phyloP scores from a whole-genome alignment of 352 stramenopile genomes.

The Pythium aquatile region DNA sequence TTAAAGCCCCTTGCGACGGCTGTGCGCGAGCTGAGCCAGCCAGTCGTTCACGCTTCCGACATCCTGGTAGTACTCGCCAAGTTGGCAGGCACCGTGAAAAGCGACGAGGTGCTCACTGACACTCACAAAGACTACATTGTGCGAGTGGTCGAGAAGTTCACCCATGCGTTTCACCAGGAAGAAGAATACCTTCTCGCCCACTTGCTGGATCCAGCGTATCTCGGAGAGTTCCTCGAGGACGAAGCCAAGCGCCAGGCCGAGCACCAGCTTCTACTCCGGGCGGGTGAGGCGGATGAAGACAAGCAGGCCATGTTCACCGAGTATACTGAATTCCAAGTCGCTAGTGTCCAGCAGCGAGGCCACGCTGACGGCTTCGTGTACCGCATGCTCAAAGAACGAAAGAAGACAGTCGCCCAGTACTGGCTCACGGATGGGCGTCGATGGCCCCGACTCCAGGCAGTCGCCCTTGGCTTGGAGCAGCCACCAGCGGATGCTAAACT shows the following conservation, averaged over 20 bases:
- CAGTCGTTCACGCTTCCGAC: slow-evolving; percentile 27
- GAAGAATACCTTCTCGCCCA: slow-evolving; percentile 32
- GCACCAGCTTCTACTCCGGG: slow-evolving; percentile 27
- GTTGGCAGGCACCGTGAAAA: slow-evolving; percentile 27
- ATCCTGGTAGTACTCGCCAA: slow-evolving; percentile 31
- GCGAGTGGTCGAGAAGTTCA: slow-evolving; percentile 25
- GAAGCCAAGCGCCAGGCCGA: slow-evolving; percentile 37
- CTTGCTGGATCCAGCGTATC: slow-evolving; percentile 44
- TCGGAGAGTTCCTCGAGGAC: slow-evolving; percentile 36
- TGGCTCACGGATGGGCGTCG: slow-evolving; percentile 50
- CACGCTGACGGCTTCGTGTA: slow-evolving; percentile 38
- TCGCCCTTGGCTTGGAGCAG: slow-evolving; percentile 27
- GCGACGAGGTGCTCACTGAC: slow-evolving; percentile 20
- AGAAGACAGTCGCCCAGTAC: slow-evolving; percentile 48
- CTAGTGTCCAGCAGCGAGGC: slow-evolving; percentile 29
- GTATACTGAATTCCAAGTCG: slow-evolving; percentile 50
- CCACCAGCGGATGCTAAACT: slow-evolving; percentile 1
- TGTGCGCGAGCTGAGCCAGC: background rate
- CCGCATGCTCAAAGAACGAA: slow-evolving; percentile 45
- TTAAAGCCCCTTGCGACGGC: background rate
- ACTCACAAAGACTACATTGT: slow-evolving; percentile 31
- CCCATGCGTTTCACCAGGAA: slow-evolving; percentile 20
- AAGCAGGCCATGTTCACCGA: slow-evolving; percentile 44
- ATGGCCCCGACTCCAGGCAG: slow-evolving; percentile 45
- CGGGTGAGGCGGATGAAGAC: slow-evolving; percentile 11